Conservation (phyloP, 805 yeast genomes). For the Yarrowia porcina region DNA sequence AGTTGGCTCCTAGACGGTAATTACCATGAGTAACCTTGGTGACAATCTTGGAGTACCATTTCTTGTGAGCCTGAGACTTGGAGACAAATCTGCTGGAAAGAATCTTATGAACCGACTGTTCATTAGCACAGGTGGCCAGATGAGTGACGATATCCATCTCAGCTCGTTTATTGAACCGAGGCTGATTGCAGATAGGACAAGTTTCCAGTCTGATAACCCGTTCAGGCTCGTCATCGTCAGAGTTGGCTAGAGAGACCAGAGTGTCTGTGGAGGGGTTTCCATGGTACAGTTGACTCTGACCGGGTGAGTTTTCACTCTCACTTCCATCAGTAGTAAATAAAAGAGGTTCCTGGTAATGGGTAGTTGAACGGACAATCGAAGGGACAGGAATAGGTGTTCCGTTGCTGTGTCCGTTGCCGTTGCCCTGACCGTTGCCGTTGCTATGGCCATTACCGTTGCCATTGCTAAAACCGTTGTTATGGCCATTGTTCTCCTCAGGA, state of each 20-base stretch:
- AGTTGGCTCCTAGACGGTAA: constrained; percentile 78
- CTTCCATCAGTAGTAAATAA: background rate
- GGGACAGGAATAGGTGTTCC: background rate
- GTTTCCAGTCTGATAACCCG: constrained; percentile 58
- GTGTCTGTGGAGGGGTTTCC: constrained; percentile 7
- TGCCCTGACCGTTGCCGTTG: background rate
- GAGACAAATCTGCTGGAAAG: constrained; percentile 71
- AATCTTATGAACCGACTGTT: constrained; percentile 62
- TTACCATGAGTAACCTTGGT: constrained; percentile 87
- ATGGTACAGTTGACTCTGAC: background rate
- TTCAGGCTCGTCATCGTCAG: constrained; percentile 32
- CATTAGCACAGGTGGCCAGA: constrained; percentile 78
- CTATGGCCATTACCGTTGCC: background rate
- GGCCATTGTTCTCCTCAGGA: background rate
- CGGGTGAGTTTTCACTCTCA: background rate
- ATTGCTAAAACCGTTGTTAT: too few species aligned
- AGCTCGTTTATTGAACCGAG: constrained; percentile 50
- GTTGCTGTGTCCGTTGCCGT: background rate
- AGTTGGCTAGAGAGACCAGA: background rate
- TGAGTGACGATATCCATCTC: constrained; percentile 78
- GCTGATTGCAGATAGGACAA: constrained; percentile 78
- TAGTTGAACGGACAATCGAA: background rate
- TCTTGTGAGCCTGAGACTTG: constrained; percentile 73
- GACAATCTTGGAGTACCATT: constrained; percentile 82
- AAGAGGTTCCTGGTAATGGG: background rate